Conservation (phyloP, 306 rosid species). For the Quillaja saponaria region DNA sequence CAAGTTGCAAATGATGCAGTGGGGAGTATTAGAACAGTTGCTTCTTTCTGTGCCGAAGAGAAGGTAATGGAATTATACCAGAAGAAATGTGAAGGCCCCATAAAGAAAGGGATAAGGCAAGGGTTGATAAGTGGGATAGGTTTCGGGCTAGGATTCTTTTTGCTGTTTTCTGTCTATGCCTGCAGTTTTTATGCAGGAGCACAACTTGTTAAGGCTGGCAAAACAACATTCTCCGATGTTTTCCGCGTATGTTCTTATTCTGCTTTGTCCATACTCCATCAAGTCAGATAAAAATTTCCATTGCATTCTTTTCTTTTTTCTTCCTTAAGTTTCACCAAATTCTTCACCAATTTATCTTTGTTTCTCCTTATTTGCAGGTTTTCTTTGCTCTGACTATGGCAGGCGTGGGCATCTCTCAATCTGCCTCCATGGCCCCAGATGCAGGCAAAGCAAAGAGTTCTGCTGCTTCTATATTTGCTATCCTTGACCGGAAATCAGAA, state of each 20-base stretch:
- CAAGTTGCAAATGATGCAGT: constrained; percentile 92
- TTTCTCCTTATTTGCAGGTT: constrained; percentile 61
- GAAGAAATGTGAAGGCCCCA: constrained; percentile 82
- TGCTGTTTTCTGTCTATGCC: constrained; percentile 66
- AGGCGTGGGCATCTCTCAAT: constrained; percentile 60
- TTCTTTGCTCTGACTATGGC: constrained; percentile 86
- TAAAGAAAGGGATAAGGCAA: constrained; percentile 63
- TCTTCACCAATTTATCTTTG: background rate
- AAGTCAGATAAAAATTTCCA: background rate
- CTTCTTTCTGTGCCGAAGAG: constrained; percentile 88
- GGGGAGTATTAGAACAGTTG: constrained; percentile 86
- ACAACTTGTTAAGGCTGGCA: constrained; percentile 49
- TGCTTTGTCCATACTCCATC: no score
- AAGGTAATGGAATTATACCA: constrained; percentile 79
- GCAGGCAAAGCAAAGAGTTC: constrained; percentile 57
- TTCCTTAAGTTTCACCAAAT: no score
- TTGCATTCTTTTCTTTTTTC: background rate
- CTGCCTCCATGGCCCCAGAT: constrained; percentile 59
- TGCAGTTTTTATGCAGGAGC: constrained; percentile 83
- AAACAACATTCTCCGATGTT: constrained; percentile 56
- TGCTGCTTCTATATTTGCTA: constrained; percentile 60
- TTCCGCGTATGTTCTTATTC: constrained; percentile 51
- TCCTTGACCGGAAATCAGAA: constrained; percentile 56
- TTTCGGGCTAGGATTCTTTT: constrained; percentile 71
- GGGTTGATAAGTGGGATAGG: constrained; percentile 84